phyloP scores from a whole-genome alignment of 2,329 filamentous ascomycete genomes.

The Corynespora cassiicola region DNA sequence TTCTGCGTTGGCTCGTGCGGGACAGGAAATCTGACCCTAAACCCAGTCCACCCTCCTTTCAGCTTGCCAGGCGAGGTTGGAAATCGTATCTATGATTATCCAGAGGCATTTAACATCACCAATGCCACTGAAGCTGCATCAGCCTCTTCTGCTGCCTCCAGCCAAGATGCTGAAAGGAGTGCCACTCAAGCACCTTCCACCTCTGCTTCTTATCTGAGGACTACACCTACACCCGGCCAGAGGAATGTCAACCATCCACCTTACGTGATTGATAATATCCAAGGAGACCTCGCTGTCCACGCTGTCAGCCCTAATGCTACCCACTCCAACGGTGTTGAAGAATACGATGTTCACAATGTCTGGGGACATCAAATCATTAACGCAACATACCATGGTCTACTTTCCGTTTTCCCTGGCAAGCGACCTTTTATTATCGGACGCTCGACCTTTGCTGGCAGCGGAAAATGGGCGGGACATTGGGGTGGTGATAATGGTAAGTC shows the following conservation, averaged over 20 bases:
- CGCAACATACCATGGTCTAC: slow-evolving; percentile 76
- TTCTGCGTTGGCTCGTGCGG: slow-evolving; percentile 78
- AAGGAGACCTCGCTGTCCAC: slow-evolving; percentile 75
- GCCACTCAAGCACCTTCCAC: slow-evolving; percentile 29
- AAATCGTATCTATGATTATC: slow-evolving; percentile 66
- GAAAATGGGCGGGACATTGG: slow-evolving; percentile 82
- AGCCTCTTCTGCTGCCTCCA: slow-evolving; percentile 61
- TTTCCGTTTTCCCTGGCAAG: slow-evolving; percentile 68
- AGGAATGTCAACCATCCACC: slow-evolving; percentile 76
- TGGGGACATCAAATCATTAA: slow-evolving; percentile 73
- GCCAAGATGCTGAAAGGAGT: slow-evolving; percentile 55
- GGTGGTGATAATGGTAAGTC: slow-evolving; percentile 77
- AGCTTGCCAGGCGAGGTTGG: slow-evolving; percentile 69
- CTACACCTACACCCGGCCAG: slow-evolving; percentile 66
- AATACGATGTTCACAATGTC: slow-evolving; percentile 86
- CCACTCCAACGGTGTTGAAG: slow-evolving; percentile 72
- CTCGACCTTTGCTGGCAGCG: slow-evolving; percentile 79
- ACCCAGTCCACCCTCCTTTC: slow-evolving; percentile 73
- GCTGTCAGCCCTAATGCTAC: slow-evolving; percentile 80
- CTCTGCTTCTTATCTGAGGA: slow-evolving; percentile 59
- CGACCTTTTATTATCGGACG: slow-evolving; percentile 86
- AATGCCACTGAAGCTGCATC: slow-evolving; percentile 72
- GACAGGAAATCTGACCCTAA: slow-evolving; percentile 66
- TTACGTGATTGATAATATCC: slow-evolving; percentile 76
- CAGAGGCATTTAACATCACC: slow-evolving; percentile 72